Base-by-base conservation (phyloP, 192 early-diverging fungal genomes). In the Rhizoclosmatium globosum region DNA sequence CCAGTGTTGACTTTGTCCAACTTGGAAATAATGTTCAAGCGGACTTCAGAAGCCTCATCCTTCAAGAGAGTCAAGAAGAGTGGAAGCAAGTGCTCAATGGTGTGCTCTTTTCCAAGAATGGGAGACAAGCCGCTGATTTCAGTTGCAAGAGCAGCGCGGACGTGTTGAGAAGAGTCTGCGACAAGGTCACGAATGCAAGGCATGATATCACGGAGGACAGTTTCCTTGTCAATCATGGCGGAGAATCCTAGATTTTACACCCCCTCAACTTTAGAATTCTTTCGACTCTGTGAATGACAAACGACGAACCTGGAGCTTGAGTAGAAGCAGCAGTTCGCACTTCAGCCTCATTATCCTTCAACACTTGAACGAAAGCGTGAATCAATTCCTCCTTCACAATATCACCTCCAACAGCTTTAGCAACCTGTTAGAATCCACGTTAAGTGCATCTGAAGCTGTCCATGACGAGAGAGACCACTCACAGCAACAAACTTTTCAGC, bases 21-120 rank as follows among this genome's bases (percentile, higher is more conserved):
- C 86, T 98, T 97, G 15, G 96, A 98, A 79, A 99, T 99, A 70
- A 99, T 95, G 86, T 98, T 98, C 41, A 99, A 90, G 66, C 98
- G 94, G 65, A 99, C 98, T 64, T 99, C 98, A 17, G 96, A 91
- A 79, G 94, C 94, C 80, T 97, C 95, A 80, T 99, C 98, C 87
- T 98, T 99, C 69, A 99, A 88, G 77, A 99, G 90, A 53, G 95
- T 96, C 81, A 99, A 85, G 82, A 99, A 97, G 74, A 98, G 84
- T n/a, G 96, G 96, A 61, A 98, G 84, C 67, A 99, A 86, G 77
- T 96, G 93, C 79, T 99, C 96, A 47, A 95, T 95, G 43, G 98
- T 99, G 45, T 89, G 86, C 77, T 98, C 94, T 82, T 97, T 97
- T 74, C 96, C 98, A 58, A 99, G 89, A 74, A 98, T 92, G 15